phyloP scores from a whole-genome alignment of 2,329 filamentous ascomycete genomes.

The Aquanectria penicillioides region DNA sequence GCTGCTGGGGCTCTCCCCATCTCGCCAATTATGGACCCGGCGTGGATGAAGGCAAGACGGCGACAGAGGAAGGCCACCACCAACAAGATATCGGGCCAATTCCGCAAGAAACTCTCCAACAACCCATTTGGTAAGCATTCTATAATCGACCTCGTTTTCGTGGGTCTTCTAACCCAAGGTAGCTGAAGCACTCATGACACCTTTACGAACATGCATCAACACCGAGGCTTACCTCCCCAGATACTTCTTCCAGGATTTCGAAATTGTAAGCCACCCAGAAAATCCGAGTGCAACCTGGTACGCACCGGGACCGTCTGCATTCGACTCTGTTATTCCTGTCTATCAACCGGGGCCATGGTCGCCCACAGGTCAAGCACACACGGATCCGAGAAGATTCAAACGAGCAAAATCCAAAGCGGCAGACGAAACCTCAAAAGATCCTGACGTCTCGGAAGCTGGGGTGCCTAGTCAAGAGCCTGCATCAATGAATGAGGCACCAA shows the following conservation, averaged over 20 bases:
- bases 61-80: slow-evolving; percentile 52
- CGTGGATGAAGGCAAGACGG: slow-evolving; percentile 56
- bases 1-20: slow-evolving; percentile 59
- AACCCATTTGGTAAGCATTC: slow-evolving; percentile 70
- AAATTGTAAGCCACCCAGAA: slow-evolving; percentile 63
- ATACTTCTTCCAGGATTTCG: slow-evolving; percentile 72
- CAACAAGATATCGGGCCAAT: slow-evolving; percentile 50
- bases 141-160: background rate
- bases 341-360: slow-evolving; percentile 15
- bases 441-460: too few relatives aligned
- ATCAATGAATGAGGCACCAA: background rate
- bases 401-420: background rate
- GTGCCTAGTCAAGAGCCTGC: background rate
- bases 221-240: slow-evolving; percentile 62
- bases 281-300: slow-evolving; percentile 63
- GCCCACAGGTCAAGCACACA: slow-evolving; percentile 2
- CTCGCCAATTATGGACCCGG: slow-evolving; percentile 64
- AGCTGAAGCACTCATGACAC: slow-evolving; percentile 72
- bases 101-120: slow-evolving; percentile 66
- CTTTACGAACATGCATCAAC: slow-evolving; percentile 65
- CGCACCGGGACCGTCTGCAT: slow-evolving; percentile 58
- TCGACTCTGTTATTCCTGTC: slow-evolving; percentile 37
- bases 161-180: background rate
- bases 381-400: background rate
- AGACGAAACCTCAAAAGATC: background rate